Evolutionary conservation across 139 green algal species (phyloP), one percentile per base, ranked within the genome.

Genomic region (Yamagishiella unicocca): DNA sequence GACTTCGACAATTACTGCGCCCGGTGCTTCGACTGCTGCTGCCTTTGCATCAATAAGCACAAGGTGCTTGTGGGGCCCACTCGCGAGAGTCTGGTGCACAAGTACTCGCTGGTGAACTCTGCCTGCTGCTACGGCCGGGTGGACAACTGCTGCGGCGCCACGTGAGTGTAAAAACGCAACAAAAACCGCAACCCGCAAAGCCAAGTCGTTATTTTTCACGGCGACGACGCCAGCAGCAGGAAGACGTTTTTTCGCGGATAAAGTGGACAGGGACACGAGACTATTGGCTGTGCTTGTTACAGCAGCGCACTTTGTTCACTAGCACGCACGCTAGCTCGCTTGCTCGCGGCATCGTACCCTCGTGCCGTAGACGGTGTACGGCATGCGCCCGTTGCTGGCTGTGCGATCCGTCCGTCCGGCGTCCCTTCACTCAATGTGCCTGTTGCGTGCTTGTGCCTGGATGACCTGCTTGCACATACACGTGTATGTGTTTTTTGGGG

Each of bases 121-220:
- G 37, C 50, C 8, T 89, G 80, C 54, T 93, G 89, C 70, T 91
- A 68, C 64, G 89, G 89, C 25, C 87, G 81, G 17, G 87, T 91
- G 35, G 87, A 93, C 85, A 93, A 93, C 85, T 93, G 89, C 89
- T 93, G 86, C 61, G 89, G 89, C 55, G 81, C 87, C 40, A 93
- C 89, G 77, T 84, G 27, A 55, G 77, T 82, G 29, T n/a, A n/a
- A n/a, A n/a, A n/a, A n/a, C n/a, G n/a, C n/a, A n/a, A n/a, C n/a
- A n/a, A n/a, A n/a, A n/a, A n/a, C n/a, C n/a, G n/a, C n/a, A n/a
- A n/a, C n/a, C n/a, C n/a, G n/a, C n/a, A n/a, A n/a, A n/a, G n/a
- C n/a, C n/a, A n/a, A n/a, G n/a, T n/a, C n/a, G n/a, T 24, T 71
- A 37, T n/a, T 21, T 9, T 70, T 70, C 10, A 25, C 7, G 27